Conservation (phyloP, 129 eudicot species). For the Glebionis coronaria region DNA sequence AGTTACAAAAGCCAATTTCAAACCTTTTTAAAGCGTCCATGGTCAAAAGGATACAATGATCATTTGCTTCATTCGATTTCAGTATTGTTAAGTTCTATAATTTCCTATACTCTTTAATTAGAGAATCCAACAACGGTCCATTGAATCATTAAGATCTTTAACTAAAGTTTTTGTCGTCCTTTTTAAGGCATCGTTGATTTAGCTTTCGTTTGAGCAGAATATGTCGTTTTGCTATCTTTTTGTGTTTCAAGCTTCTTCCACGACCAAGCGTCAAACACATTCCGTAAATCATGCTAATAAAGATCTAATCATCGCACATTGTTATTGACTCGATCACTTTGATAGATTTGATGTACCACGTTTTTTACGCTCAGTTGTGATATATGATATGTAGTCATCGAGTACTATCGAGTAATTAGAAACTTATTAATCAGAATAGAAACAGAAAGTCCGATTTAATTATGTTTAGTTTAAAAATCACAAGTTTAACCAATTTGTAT, state of each 20-base stretch:
- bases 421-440: too few species aligned
- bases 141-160: conserved; percentile 24
- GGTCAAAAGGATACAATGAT: conserved; percentile 32
- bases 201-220: conserved; percentile 1
- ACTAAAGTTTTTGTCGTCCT: conserved; percentile 24
- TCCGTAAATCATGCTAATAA: conserved; percentile 19
- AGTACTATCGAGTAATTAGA: neutral
- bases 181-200: conserved; percentile 14
- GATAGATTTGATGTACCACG: neutral
- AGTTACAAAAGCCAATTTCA: conserved; percentile 22
- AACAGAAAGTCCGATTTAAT: too few species aligned
- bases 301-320: conserved; percentile 1
- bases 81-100: conserved; percentile 13
- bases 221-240: neutral
- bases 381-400: neutral
- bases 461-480: too few species aligned
- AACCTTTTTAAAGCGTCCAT: conserved; percentile 23
- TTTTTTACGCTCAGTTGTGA: neutral
- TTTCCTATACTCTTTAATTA: conserved; percentile 15
- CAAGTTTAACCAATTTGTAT: too few species aligned
- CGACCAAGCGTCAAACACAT: conserved; percentile 3
- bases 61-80: conserved; percentile 23
- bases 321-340: neutral
- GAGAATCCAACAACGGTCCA: conserved; percentile 33
- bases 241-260: conserved; percentile 3